Evolutionary conservation across 129 eudicot genomes (phyloP), one percentile per base, ranked within the genome.

Genomic region (Flaveria brownii): DNA sequence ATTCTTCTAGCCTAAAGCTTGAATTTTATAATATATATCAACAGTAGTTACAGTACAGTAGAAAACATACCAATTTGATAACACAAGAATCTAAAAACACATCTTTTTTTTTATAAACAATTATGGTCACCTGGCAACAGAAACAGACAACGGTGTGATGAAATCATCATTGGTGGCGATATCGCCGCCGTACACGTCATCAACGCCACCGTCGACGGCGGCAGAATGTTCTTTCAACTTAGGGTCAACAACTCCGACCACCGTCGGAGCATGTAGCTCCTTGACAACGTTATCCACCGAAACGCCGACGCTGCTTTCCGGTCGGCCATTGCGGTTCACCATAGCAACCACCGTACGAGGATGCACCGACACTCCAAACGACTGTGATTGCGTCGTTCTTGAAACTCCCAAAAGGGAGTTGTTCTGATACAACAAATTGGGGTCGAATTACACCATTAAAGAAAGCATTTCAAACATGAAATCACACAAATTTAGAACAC

Each of bases 131-230:
- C 96, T 90, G 15, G 96, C 92, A 77, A 90, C 92, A 36, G 96
- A 85, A 72, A 87, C 89, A 80, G 96, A 68, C 96, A 95, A 87
- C 76, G 97, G 97, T 10, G 97, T 92, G 65, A 88, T 77, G 22
- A 63, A 26, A 28, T 88, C 87, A 76, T 92, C 97, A 76, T 87
- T 88, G 12, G 97, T 82, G 77, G 85, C 90, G n/a, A 66, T 65
- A 83, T 91, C 96, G 80, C 89, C 92, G 7, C 86, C 86, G 82
- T 86, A 91, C 72, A 89, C 85, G 71, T 89, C 93, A 12, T 85
- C 95, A 73, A 89, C 90, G 20, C 90, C 88, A 20, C 94, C 92
- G 16, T 84, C 83, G 18, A 77, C 86, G 75, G 79, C 84, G 18
- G 89, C 57, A 41, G 30, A 9, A 16, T 9, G 54, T 43, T 55